Conservation (phyloP, 225 moss, liverwort and hornwort genomes). For the Asterella californica region DNA sequence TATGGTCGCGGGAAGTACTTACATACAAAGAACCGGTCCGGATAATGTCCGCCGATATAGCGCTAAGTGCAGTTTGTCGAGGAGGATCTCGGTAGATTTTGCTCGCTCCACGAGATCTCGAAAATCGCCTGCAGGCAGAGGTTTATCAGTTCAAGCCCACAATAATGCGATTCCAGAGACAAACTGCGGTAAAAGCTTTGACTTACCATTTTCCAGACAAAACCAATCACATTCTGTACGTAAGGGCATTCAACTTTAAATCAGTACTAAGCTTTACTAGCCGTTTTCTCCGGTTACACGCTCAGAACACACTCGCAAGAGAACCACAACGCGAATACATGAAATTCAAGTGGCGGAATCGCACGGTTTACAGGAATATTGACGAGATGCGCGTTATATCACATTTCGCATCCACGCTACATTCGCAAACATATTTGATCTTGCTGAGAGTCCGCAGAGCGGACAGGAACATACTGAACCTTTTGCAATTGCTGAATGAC, state of each 20-base stretch:
- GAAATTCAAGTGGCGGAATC: background rate
- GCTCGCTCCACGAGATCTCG: background rate
- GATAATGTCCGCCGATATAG: slow-evolving; percentile 3
- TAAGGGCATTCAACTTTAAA: too few relatives aligned
- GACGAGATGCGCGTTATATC: too few relatives aligned
- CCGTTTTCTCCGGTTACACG: background rate
- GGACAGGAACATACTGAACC: background rate
- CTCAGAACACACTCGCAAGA: background rate
- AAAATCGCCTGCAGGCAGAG: background rate
- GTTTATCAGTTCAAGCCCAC: background rate
- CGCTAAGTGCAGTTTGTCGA: background rate
- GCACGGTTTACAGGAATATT: too few relatives aligned
- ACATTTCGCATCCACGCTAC: too few relatives aligned
- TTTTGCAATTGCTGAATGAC: too few relatives aligned
- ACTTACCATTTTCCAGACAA: background rate
- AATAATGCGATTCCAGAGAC: background rate
- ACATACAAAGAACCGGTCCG: slow-evolving; percentile 4
- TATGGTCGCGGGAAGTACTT: background rate
- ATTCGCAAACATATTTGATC: background rate
- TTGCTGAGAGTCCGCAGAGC: background rate
- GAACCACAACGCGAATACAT: background rate
- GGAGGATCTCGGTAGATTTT: background rate
- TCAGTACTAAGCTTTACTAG: background rate
- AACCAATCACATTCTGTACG: background rate
- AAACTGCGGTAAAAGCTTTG: too few relatives aligned